Conservation (phyloP, 345 rosid species). For the Populus nigra region DNA sequence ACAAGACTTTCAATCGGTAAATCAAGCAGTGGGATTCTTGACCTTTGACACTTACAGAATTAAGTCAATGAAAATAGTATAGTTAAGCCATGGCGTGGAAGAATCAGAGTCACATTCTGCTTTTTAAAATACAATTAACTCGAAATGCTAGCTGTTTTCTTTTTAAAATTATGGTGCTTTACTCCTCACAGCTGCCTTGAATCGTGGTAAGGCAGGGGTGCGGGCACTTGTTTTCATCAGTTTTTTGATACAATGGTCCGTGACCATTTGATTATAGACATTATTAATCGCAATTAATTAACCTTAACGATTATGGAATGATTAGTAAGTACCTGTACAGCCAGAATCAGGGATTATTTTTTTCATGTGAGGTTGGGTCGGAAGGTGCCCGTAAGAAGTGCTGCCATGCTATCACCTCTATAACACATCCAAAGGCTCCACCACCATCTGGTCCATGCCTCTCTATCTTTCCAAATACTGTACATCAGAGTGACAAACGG, state of each 20-base stretch:
- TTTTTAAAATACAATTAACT: too few relatives aligned
- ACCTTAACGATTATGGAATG: neutral
- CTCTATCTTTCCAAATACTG: conserved; percentile 26
- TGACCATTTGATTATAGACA: neutral
- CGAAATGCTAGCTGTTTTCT: too few relatives aligned
- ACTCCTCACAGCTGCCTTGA: neutral
- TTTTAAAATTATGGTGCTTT: neutral
- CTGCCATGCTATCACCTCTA: conserved; percentile 30
- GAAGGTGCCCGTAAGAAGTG: conserved; percentile 52
- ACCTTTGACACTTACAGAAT: neutral
- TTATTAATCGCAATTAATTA: neutral
- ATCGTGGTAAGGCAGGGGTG: neutral
- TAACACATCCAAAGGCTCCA: conserved; percentile 6
- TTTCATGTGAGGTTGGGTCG: conserved; percentile 13
- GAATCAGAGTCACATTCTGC: too few relatives aligned
- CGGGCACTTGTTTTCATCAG: neutral
- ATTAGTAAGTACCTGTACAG: neutral
- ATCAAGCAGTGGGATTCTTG: neutral
- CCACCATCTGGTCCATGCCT: neutral
- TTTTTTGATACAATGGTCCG: neutral
- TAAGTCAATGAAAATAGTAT: neutral
- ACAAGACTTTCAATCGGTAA: neutral
- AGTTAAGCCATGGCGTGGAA: neutral
- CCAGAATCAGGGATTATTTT: neutral
- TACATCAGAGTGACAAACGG: conserved; percentile 78